A percentile compares a stretch with the other conserved stretches of the same genome.
phyloP scores from a whole-genome alignment of 495 filamentous ascomycete genomes.

The Penicillium atrosanguineum region DNA sequence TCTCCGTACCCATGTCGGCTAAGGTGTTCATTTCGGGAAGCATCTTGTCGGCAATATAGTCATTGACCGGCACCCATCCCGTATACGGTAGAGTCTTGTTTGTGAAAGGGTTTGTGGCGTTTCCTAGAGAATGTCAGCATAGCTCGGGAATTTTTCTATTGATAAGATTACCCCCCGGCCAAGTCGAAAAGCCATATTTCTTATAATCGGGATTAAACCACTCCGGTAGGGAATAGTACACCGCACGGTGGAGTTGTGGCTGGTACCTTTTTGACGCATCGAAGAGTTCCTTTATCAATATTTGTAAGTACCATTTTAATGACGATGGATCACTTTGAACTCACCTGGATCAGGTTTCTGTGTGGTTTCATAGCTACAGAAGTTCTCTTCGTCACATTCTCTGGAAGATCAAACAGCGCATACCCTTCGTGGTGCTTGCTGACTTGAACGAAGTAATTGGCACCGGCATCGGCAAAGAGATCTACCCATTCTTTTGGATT shows the following conservation, averaged over 20 bases:
- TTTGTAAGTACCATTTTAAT: background rate
- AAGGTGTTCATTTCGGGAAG: conserved; percentile 51
- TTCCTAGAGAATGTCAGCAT: conserved; percentile 23
- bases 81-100: conserved; percentile 46
- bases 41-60: conserved; percentile 51
- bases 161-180: conserved; percentile 28
- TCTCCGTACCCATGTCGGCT: conserved; percentile 48
- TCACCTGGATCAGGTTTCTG: conserved; percentile 32
- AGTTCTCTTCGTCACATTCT: conserved; percentile 41
- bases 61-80: conserved; percentile 40
- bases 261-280: conserved; percentile 48
- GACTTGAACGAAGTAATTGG: conserved; percentile 55
- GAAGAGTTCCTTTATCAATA: conserved; percentile 45
- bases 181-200: conserved; percentile 40
- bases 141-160: background rate
- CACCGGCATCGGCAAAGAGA: conserved; percentile 52
- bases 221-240: conserved; percentile 55
- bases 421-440: conserved; percentile 55
- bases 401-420: conserved; percentile 49
- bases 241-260: conserved; percentile 46
- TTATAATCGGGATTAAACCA: conserved; percentile 56
- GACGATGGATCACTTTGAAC: background rate
- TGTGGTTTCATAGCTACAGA: conserved; percentile 44
- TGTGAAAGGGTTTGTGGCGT: conserved; percentile 50
- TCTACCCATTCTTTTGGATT: conserved; percentile 56